phyloP scores from a whole-genome alignment of 768 basidiomycete species.

The Candolleomyces eurysporus region DNA sequence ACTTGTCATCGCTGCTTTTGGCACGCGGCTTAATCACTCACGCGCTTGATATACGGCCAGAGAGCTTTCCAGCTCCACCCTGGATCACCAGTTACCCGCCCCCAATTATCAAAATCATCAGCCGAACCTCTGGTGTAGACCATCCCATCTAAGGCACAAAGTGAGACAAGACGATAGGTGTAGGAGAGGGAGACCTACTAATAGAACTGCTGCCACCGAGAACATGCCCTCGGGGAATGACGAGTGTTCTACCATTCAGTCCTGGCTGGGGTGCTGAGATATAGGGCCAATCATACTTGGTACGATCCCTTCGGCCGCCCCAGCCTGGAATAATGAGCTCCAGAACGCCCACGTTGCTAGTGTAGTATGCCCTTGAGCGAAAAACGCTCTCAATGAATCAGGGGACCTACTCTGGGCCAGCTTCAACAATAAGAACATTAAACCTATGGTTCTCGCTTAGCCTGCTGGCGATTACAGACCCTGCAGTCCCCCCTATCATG shows the following conservation, averaged over 20 bases:
- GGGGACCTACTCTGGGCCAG: conserved; percentile 21
- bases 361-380: neutral
- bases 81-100: conserved; percentile 16
- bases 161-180: neutral
- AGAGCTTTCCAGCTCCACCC: conserved; percentile 25
- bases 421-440: conserved; percentile 31
- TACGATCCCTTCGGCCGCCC: conserved; percentile 5
- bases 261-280: conserved; percentile 22
- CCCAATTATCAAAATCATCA: conserved; percentile 22
- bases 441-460: conserved; percentile 34
- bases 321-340: conserved; percentile 12
- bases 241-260: conserved; percentile 17
- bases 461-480: conserved; percentile 29
- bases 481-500: conserved; percentile 20
- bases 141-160: conserved; percentile 18
- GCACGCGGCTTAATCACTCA: neutral
- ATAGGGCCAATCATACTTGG: conserved; percentile 25
- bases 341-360: conserved; percentile 16
- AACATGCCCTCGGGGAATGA: conserved; percentile 22
- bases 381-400: neutral
- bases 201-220: conserved; percentile 28
- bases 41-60: conserved; percentile 19
- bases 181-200: conserved; percentile 15
- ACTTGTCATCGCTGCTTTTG: neutral
- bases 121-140: conserved; percentile 19